A percentile compares a stretch with the other conserved stretches of the same genome.
Conservation (phyloP, 352 stramenopile species). For the Phytophthora pistaciae region DNA sequence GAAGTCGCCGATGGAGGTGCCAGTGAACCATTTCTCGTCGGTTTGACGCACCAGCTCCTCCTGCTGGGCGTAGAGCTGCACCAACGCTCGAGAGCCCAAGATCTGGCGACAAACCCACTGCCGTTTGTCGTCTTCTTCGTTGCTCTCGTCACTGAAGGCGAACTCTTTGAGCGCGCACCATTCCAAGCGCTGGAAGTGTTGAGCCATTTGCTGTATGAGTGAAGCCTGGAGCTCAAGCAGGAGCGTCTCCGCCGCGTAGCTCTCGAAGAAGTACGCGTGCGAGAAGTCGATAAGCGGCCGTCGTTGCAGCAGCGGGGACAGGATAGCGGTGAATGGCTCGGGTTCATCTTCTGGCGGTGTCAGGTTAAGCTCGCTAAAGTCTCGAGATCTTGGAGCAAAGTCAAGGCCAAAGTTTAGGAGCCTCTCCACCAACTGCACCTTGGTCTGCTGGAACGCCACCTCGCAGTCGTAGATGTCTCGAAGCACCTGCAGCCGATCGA, state of each 20-base stretch:
- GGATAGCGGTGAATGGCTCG: slow-evolving; percentile 16
- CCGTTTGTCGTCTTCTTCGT: slow-evolving; percentile 9
- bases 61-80: slow-evolving; percentile 26
- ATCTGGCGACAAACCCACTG: slow-evolving; percentile 37
- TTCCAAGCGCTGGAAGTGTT: slow-evolving; percentile 37
- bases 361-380: slow-evolving; percentile 16
- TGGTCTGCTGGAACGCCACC: slow-evolving; percentile 49
- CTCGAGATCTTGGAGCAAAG: slow-evolving; percentile 17
- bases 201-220: slow-evolving; percentile 39
- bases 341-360: neutral
- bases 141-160: slow-evolving; percentile 1
- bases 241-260: slow-evolving; percentile 56
- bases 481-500: slow-evolving; percentile 69
- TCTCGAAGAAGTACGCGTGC: slow-evolving; percentile 69
- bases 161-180: slow-evolving; percentile 20
- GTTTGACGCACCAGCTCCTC: slow-evolving; percentile 33
- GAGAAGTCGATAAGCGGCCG: slow-evolving; percentile 59
- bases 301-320: slow-evolving; percentile 34
- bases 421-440: slow-evolving; percentile 42
- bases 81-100: slow-evolving; percentile 20
- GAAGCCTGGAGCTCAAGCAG: slow-evolving; percentile 56
- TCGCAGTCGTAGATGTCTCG: slow-evolving; percentile 66
- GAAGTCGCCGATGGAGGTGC: slow-evolving; percentile 38
- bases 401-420: slow-evolving; percentile 41
- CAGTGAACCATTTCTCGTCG: slow-evolving; percentile 47